Evolutionary conservation across 108 stramenopile genomes (phyloP), one percentile per base, ranked within the genome.

Genomic region (Skeletonema marinoi): DNA sequence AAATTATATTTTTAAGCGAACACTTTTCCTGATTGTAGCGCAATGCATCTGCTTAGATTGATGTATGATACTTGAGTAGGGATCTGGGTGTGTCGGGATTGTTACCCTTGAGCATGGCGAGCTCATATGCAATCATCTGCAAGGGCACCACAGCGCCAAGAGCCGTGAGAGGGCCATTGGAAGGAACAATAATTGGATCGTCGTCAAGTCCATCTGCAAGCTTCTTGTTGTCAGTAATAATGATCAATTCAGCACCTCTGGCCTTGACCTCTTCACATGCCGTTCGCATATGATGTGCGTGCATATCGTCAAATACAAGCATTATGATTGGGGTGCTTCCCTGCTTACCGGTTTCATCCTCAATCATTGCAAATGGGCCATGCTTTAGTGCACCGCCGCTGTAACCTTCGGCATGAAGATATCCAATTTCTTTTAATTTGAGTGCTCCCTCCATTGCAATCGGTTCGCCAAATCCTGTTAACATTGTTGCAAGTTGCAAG

Each of bases 341-440:
- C 25, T 88, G 68, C 69, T 85, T 85, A 6, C 93, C 91, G 33
- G 70, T 85, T 50, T 82, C 77, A 41, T 76, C 80, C 51, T 91
- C 92, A 60, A 93, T 93, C 70, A 93, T 85, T 9, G 92, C 92
- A 72, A 93, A 91, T 30, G 92, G 92, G 1, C 92, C 96, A 71
- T 96, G 96, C 84, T 96, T 96, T 66, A 96, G 77, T 62, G 93
- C 96, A n/a, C 94, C 94, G 4, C 94, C 96, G 32, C 86, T 85
- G 81, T 94, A 96, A 0, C 96, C 96, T 71, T 96, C 94, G 6
- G 96, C 96, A 51, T 96, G 94, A 1, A 96, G 70, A 50, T 96
- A 96, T 10, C 86, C 78, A 61, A 94, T 89, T 67, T 96, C 96
- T 85, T 96, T 96, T 10, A 96, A 73, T 78, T 96, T 96, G 3